phyloP scores from a whole-genome alignment of 164 flowering plant genomes.

The Buxus sempervirens region DNA sequence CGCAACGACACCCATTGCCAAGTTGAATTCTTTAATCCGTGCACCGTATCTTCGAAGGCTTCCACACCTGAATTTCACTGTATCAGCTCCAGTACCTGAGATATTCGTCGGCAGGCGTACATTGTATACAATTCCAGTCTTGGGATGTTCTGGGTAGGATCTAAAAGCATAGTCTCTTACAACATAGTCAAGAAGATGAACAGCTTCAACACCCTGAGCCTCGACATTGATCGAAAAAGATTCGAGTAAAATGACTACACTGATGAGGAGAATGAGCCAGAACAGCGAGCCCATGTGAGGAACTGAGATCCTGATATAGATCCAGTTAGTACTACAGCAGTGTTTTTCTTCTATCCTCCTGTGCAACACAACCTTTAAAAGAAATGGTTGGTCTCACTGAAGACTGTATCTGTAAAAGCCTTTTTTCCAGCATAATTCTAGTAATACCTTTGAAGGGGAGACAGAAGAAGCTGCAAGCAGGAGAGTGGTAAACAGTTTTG shows the following conservation, averaged over 20 bases:
- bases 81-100: slow-evolving; percentile 52
- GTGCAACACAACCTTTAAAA: slow-evolving; percentile 2
- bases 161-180: slow-evolving; percentile 62
- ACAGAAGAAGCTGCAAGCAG: slow-evolving; percentile 15
- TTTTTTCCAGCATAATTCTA: neutral
- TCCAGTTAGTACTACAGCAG: neutral
- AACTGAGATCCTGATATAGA: neutral
- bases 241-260: slow-evolving; percentile 9
- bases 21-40: slow-evolving; percentile 48
- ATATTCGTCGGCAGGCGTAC: slow-evolving; percentile 55
- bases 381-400: neutral
- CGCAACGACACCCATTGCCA: slow-evolving; percentile 43
- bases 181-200: slow-evolving; percentile 53
- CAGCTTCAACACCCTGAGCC: slow-evolving; percentile 36
- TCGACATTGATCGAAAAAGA: slow-evolving; percentile 1
- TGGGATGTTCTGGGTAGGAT: slow-evolving; percentile 33
- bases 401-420: neutral
- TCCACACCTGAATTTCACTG: slow-evolving; percentile 66
- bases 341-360: neutral
- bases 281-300: slow-evolving; percentile 33
- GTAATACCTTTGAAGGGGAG: slow-evolving; percentile 1
- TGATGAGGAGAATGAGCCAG: slow-evolving; percentile 6
- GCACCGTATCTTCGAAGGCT: slow-evolving; percentile 82
- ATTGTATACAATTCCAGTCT: slow-evolving; percentile 48
- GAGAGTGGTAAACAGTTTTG: slow-evolving; percentile 14